Percentiles rank a stretch among this genome's conserved stretches.
phyloP scores from a whole-genome alignment of 2,329 filamentous ascomycete genomes.

The Nigrograna mackinnonii region DNA sequence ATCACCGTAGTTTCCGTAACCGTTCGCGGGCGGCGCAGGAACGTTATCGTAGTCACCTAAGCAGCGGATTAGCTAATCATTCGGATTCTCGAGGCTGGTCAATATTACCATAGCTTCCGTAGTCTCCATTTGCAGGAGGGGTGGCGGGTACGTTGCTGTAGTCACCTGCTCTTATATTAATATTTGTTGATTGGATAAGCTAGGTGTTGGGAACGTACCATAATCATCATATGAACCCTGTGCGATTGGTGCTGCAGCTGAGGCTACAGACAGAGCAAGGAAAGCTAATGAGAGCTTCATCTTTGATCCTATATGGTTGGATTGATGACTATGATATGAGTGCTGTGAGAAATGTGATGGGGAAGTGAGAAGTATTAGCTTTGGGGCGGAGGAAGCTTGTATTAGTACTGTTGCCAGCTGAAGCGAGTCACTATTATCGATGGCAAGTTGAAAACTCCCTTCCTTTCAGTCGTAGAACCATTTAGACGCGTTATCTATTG shows the following conservation, averaged over 20 bases:
- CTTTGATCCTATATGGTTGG: too few relatives aligned
- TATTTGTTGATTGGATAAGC: background rate
- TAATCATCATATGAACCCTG: conserved; percentile 5
- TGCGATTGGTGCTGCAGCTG: conserved; percentile 5
- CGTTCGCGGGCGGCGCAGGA: conserved; percentile 3
- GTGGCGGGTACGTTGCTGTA: conserved; percentile 4
- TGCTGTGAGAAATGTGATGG: too few relatives aligned
- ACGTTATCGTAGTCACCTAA: conserved; percentile 1
- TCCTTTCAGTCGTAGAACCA: too few relatives aligned
- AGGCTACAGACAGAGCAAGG: conserved; percentile 1
- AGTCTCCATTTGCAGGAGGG: background rate
- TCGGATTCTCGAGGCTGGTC: too few relatives aligned
- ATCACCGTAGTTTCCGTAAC: conserved; percentile 7
- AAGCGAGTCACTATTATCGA: too few relatives aligned
- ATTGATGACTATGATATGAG: too few relatives aligned
- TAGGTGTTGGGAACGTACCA: background rate
- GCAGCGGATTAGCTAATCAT: too few relatives aligned
- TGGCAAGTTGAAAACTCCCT: too few relatives aligned
- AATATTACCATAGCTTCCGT: conserved; percentile 5
- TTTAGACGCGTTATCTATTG: background rate
- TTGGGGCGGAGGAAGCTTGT: too few relatives aligned
- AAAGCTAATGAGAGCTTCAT: conserved; percentile 6
- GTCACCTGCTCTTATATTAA: conserved; percentile 2
- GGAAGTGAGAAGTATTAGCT: too few relatives aligned
- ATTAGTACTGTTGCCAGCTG: too few relatives aligned